Evolutionary conservation across 768 basidiomycete genomes (phyloP).

Genomic region (Daedaleopsis sinensis): DNA sequence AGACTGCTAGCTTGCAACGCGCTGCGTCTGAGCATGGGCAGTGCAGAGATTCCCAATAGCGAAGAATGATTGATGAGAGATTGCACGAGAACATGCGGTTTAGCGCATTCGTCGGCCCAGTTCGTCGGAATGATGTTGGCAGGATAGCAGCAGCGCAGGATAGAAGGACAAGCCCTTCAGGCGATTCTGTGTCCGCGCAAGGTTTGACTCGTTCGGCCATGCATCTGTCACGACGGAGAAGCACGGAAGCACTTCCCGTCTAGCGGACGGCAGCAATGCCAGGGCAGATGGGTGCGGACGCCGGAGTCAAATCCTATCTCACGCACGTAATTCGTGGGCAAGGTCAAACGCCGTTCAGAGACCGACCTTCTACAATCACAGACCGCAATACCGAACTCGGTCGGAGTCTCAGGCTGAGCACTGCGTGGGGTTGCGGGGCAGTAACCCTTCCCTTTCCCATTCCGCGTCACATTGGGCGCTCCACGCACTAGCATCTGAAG

Average conservation of each 20-base stretch:
- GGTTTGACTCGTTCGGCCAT: neutral
- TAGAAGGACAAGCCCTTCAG: neutral
- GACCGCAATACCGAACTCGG: neutral
- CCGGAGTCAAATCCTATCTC: neutral
- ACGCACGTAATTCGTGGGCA: neutral
- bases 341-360: neutral
- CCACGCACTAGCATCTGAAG: constrained; percentile 32
- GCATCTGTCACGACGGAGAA: neutral
- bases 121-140: neutral
- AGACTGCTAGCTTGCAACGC: neutral
- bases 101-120: neutral
- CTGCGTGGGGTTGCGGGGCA: constrained; percentile 26
- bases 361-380: neutral
- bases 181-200: neutral
- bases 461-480: constrained; percentile 31
- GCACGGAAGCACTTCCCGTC: neutral
- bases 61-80: too few relatives aligned
- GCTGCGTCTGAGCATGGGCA: neutral
- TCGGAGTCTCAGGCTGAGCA: constrained; percentile 18
- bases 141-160: neutral
- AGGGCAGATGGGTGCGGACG: neutral
- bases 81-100: too few relatives aligned
- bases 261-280: neutral
- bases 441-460: constrained; percentile 34
- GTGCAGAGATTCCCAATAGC: neutral